Evolutionary conservation across 768 basidiomycete species (phyloP).

Genomic region (Asterophora lycoperdoides): DNA sequence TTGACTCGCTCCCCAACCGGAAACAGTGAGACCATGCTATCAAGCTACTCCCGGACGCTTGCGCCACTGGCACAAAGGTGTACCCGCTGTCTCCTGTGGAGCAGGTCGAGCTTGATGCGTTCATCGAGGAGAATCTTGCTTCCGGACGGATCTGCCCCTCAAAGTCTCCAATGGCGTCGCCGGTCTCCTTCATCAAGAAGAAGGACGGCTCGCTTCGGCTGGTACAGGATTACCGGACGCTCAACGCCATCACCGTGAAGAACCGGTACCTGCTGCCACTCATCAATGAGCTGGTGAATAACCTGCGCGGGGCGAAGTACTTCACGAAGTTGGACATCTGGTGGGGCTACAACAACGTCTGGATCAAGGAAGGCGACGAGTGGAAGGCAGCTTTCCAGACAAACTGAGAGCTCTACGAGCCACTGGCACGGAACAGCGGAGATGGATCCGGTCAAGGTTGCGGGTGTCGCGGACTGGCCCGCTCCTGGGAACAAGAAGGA

Average conservation of each 20-base stretch:
- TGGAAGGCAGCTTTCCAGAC: too few species aligned
- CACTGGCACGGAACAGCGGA: too few species aligned
- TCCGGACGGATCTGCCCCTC: slow-evolving; percentile 17
- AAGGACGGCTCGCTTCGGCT: too few species aligned
- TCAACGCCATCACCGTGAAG: too few species aligned
- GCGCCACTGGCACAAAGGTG: slow-evolving; percentile 8
- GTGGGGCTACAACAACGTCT: not conserved
- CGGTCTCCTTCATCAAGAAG: slow-evolving; percentile 23
- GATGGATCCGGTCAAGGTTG: too few species aligned
- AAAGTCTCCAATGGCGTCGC: slow-evolving; percentile 16
- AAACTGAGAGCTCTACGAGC: too few species aligned
- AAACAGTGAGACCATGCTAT: slow-evolving; percentile 15
- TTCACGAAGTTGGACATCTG: not conserved
- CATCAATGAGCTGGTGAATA: not conserved
- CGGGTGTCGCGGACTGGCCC: slow-evolving; percentile 7
- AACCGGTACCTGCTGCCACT: too few species aligned
- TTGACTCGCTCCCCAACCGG: not conserved
- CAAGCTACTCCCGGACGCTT: slow-evolving; percentile 3
- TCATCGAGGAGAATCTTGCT: not conserved
- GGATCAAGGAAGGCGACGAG: not conserved
- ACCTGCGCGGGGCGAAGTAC: not conserved
- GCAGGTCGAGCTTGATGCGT: slow-evolving; percentile 6
- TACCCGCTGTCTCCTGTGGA: slow-evolving; percentile 9
- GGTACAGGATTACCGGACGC: too few species aligned
- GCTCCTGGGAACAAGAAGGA: slow-evolving; percentile 22